Percentiles rank a stretch among this genome's conserved stretches.
These are phyloP conservation scores for Fraxinus sp. DNA, from an alignment of 305 asterid genomes.

Conservation along the genomic window DNA sequence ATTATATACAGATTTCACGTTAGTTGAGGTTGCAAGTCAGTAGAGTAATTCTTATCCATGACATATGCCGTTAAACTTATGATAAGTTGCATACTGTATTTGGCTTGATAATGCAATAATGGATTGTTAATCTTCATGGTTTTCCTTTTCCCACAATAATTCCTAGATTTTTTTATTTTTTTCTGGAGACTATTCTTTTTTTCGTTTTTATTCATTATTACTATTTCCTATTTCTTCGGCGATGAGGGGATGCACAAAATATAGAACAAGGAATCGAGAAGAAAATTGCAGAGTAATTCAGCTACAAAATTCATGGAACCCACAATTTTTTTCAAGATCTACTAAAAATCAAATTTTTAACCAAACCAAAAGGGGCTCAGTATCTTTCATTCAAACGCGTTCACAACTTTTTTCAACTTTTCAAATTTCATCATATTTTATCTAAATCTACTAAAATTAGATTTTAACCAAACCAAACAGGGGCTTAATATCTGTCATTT, in stretches of 20 bases:
- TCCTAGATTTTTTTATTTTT: not conserved
- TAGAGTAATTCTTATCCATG: conserved; percentile 13
- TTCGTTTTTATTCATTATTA: not conserved
- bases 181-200: not conserved
- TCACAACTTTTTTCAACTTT: not conserved
- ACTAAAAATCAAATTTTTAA: not conserved
- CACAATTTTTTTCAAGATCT: not conserved
- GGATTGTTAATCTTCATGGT: not conserved
- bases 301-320: not conserved
- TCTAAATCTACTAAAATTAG: no score
- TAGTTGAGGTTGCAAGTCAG: conserved; percentile 25
- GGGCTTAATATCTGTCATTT: not conserved
- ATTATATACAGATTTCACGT: conserved; percentile 19
- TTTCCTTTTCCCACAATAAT: not conserved
- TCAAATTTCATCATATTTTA: not conserved
- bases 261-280: not conserved
- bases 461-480: not conserved
- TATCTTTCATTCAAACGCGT: not conserved
- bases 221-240: not conserved
- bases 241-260: not conserved
- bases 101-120: conserved; percentile 18
- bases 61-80: not conserved
- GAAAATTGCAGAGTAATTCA: not conserved
- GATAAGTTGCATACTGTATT: conserved; percentile 8
- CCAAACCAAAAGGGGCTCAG: not conserved